A percentile compares a stretch with the other conserved stretches of the same genome.
Conservation (phyloP, 192 early-diverging fungal species). For the Geosiphon pyriformis region DNA sequence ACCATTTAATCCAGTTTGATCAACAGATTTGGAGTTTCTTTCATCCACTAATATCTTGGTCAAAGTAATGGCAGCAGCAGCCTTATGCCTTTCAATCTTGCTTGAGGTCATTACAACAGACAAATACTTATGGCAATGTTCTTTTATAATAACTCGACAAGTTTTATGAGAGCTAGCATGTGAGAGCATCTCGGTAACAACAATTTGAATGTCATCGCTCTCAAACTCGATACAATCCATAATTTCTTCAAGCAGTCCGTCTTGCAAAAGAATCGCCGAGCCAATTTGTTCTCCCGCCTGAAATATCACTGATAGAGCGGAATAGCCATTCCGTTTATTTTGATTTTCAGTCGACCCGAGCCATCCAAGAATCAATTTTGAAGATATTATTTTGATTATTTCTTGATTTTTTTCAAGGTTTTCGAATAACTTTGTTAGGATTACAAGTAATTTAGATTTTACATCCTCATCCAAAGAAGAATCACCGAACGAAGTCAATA, state of each 20-base stretch:
- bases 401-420: conserved; percentile 1
- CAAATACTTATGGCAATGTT: conserved; percentile 47
- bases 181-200: conserved; percentile 52
- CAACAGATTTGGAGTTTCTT: conserved; percentile 30
- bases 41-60: conserved; percentile 55
- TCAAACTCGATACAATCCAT: conserved; percentile 81
- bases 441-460: not conserved
- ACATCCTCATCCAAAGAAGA: not conserved
- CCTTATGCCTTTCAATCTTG: conserved; percentile 45
- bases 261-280: conserved; percentile 49
- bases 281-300: conserved; percentile 59
- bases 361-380: conserved; percentile 29
- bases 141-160: conserved; percentile 49
- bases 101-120: conserved; percentile 35
- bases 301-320: conserved; percentile 59
- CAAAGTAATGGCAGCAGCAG: conserved; percentile 51
- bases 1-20: conserved; percentile 25
- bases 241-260: conserved; percentile 65
- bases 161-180: conserved; percentile 58
- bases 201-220: conserved; percentile 56
- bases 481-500: not conserved
- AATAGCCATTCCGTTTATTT: conserved; percentile 30
- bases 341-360: conserved; percentile 34
- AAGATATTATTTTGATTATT: conserved; percentile 6
- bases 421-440: conserved; percentile 19